Percentiles rank a stretch among this genome's conserved stretches.
phyloP scores from a whole-genome alignment of 345 rosid species.

The Bruguiera sexangula region DNA sequence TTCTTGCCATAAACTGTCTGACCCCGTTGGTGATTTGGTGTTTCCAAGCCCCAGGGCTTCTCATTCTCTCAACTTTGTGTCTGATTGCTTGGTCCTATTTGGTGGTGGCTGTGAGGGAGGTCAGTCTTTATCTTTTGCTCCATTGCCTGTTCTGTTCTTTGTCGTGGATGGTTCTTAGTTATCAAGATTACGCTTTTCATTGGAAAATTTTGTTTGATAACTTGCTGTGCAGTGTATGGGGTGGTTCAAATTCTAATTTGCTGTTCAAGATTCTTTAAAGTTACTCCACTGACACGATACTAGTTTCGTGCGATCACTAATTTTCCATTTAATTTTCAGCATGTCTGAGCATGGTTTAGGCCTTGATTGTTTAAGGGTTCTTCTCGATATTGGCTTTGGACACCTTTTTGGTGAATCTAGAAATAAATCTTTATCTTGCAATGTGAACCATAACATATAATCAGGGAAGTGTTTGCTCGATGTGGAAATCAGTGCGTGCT shows the following conservation, averaged over 20 bases:
- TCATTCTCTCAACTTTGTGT: conserved; percentile 86
- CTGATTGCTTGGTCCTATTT: conserved; percentile 76
- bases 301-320: too few relatives aligned
- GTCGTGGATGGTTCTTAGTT: background rate
- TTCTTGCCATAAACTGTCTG: conserved; percentile 48
- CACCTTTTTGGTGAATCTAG: too few relatives aligned
- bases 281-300: background rate
- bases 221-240: background rate
- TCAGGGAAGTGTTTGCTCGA: too few relatives aligned
- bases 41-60: conserved; percentile 83
- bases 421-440: too few relatives aligned
- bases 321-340: too few relatives aligned
- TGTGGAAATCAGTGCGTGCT: too few relatives aligned
- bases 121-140: conserved; percentile 25
- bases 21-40: conserved; percentile 33
- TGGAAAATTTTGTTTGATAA: background rate
- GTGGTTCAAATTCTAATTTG: background rate
- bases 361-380: too few relatives aligned
- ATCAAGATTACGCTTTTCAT: too few relatives aligned
- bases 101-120: conserved; percentile 99
- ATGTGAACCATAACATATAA: too few relatives aligned
- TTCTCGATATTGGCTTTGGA: too few relatives aligned
- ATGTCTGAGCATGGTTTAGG: too few relatives aligned
- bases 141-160: background rate
- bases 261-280: background rate